A percentile compares a stretch with the other conserved stretches of the same genome.
These are phyloP conservation scores for Babesia caballi DNA, from an alignment of 169 alveolate species.

Conservation along the genomic window DNA sequence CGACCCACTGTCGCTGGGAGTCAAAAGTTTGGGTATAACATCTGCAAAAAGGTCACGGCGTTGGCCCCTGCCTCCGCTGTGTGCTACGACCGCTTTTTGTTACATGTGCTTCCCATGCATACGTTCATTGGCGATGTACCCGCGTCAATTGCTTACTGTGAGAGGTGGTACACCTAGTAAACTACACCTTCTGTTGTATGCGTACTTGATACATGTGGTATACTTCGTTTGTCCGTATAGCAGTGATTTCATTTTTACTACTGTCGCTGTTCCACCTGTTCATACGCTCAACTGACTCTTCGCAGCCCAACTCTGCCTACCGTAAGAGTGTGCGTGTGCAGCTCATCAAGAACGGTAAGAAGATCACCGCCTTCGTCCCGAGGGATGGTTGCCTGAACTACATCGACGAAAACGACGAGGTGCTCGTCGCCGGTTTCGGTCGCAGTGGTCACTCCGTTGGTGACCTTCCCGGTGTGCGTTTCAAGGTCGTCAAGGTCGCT, in stretches of 20 bases:
- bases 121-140: no score
- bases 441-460: conserved; percentile 99
- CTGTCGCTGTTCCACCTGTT: no score
- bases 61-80: conserved; percentile 1
- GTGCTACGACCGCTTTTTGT: neutral
- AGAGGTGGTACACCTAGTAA: no score
- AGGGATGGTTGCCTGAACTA: conserved; percentile 98
- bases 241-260: no score
- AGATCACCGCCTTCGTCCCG: conserved; percentile 99
- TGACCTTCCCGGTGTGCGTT: conserved; percentile 99
- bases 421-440: conserved; percentile 99
- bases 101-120: neutral
- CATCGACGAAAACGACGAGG: conserved; percentile 99
- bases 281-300: no score
- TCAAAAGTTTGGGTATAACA: conserved; percentile 64
- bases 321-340: conserved; percentile 99
- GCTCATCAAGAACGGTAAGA: conserved; percentile 98
- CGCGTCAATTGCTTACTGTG: no score
- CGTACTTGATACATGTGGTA: no score
- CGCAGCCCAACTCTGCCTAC: conserved; percentile 99
- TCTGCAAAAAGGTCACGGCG: conserved; percentile 37
- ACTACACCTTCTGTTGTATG: no score
- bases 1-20: conserved; percentile 28
- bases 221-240: no score
- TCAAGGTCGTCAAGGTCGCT: conserved; percentile 98